Evolutionary conservation across 805 yeast genomes (phyloP).

Genomic region (Brettanomyces custersianus): DNA sequence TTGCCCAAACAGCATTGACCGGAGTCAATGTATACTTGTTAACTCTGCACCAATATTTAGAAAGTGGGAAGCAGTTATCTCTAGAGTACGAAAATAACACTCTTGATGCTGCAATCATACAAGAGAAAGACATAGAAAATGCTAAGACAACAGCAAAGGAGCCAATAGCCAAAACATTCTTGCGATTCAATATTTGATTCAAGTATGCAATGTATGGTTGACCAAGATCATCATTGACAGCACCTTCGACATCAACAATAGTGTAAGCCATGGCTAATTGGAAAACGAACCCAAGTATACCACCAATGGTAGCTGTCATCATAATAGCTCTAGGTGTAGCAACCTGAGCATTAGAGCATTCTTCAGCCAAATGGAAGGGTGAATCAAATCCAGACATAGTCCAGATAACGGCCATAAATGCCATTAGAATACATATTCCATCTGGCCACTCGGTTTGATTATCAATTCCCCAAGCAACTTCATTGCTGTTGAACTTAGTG

Average conservation of each 20-base stretch:
- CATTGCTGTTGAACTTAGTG: conserved; percentile 39
- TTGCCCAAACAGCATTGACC: conserved; percentile 51
- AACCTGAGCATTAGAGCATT: conserved; percentile 49
- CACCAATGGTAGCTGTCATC: conserved; percentile 46
- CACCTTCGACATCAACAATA: conserved; percentile 36
- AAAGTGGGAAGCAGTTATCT: conserved; percentile 58
- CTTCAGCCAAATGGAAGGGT: conserved; percentile 65
- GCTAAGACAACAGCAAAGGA: conserved; percentile 33
- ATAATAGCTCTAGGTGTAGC: conserved; percentile 64
- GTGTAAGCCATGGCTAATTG: conserved; percentile 56
- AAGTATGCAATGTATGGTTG: conserved; percentile 52
- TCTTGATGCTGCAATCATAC: conserved; percentile 57
- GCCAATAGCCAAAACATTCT: conserved; percentile 33
- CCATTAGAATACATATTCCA: conserved; percentile 47
- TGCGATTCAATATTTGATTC: conserved; percentile 35
- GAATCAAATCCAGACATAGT: conserved; percentile 70
- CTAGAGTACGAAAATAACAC: conserved; percentile 59
- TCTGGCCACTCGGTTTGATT: conserved; percentile 53
- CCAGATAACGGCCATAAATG: conserved; percentile 53
- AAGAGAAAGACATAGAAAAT: conserved; percentile 40
- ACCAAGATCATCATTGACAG: conserved; percentile 41
- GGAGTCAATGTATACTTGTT: conserved; percentile 49
- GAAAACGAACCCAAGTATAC: conserved; percentile 45
- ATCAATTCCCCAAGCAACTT: conserved; percentile 41
- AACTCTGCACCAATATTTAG: conserved; percentile 41